Percentiles rank a stretch among this genome's conserved stretches.
Conservation (phyloP, 768 basidiomycete species). For the Pulveroboletus sp. region DNA sequence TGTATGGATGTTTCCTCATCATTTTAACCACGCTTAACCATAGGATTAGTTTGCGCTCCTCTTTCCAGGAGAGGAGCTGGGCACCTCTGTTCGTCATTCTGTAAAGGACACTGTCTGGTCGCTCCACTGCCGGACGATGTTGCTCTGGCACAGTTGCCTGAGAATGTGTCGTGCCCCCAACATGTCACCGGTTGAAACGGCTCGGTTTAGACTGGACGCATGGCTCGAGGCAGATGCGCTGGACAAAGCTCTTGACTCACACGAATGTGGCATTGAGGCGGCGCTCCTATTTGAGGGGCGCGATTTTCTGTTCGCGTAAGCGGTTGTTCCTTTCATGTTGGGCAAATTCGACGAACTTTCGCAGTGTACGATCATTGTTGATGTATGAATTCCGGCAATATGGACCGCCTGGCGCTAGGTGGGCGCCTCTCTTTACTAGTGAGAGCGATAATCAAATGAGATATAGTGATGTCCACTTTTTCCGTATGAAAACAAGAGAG, state of each 20-base stretch:
- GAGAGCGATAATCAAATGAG: not conserved
- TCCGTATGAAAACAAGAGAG: conserved; percentile 58
- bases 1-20: conserved; percentile 37
- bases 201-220: conserved; percentile 59
- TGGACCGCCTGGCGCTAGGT: conserved; percentile 58
- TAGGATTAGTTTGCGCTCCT: conserved; percentile 55
- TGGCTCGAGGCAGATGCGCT: conserved; percentile 63
- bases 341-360: not conserved
- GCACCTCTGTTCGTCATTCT: conserved; percentile 27
- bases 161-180: conserved; percentile 47
- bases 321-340: not conserved
- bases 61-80: conserved; percentile 68
- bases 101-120: conserved; percentile 72
- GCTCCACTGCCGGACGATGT: conserved; percentile 61
- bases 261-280: conserved; percentile 64
- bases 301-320: conserved; percentile 76
- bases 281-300: conserved; percentile 66
- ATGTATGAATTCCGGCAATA: conserved; percentile 65
- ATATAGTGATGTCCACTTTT: conserved; percentile 42
- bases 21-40: not conserved
- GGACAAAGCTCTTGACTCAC: conserved; percentile 48
- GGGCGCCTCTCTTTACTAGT: conserved; percentile 20
- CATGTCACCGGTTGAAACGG: conserved; percentile 47
- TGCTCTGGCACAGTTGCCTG: conserved; percentile 72
- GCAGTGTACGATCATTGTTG: conserved; percentile 65